phyloP scores from a whole-genome alignment of 345 rosid genomes.

The Noccaea caerulescens region DNA sequence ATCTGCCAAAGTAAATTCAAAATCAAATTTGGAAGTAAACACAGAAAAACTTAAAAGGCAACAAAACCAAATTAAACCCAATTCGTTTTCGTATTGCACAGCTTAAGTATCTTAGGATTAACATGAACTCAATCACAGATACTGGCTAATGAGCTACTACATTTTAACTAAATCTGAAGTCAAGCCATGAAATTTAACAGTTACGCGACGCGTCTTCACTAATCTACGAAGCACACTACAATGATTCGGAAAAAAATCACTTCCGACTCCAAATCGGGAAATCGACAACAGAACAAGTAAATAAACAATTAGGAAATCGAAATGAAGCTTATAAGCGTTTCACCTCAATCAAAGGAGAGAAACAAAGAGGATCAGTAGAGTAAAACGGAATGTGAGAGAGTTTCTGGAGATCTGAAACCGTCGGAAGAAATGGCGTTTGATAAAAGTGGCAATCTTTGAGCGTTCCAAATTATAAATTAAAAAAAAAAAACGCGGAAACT shows the following conservation, averaged over 20 bases:
- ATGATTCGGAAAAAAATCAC: neutral
- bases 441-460: slow-evolving; percentile 21
- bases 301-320: neutral
- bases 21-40: neutral
- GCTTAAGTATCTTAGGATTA: too few relatives aligned
- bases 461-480: slow-evolving; percentile 10
- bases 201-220: neutral
- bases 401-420: slow-evolving; percentile 28
- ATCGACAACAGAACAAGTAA: neutral
- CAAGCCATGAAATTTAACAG: neutral
- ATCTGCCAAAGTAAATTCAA: slow-evolving; percentile 6
- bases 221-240: neutral
- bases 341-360: slow-evolving; percentile 1
- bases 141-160: neutral
- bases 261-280: neutral
- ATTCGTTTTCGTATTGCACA: too few relatives aligned
- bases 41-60: too few relatives aligned
- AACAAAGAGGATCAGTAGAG: neutral
- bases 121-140: neutral
- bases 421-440: neutral
- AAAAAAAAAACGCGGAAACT: slow-evolving; percentile 24
- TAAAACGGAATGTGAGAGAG: neutral
- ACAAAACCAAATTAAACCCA: too few relatives aligned
- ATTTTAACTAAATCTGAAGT: slow-evolving; percentile 6
- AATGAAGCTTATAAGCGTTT: neutral